A percentile compares a stretch with the other conserved stretches of the same genome.
phyloP scores from a whole-genome alignment of 495 filamentous ascomycete genomes.

The Thermochaetoides thermophila region DNA sequence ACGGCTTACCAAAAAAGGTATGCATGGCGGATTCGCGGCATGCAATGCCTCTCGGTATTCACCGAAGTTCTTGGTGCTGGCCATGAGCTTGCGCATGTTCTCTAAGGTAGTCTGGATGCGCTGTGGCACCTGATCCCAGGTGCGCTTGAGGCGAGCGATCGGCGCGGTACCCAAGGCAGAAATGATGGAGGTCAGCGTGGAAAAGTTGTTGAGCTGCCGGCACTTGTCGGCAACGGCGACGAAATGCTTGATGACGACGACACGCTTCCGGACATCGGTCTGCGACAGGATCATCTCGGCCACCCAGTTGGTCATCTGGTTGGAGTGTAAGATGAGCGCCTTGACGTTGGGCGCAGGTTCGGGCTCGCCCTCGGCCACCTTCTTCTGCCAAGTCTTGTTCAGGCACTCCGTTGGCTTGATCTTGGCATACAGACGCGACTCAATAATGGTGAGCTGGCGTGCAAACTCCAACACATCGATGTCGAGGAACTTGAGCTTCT shows the following conservation, averaged over 20 bases:
- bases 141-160: slow-evolving; percentile 82
- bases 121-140: slow-evolving; percentile 85
- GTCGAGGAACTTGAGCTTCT: slow-evolving; percentile 96
- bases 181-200: slow-evolving; percentile 95
- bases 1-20: slow-evolving; percentile 78
- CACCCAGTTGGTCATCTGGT: slow-evolving; percentile 98
- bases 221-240: slow-evolving; percentile 97
- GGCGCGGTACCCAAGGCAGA: slow-evolving; percentile 88
- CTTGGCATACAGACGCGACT: slow-evolving; percentile 86
- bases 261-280: slow-evolving; percentile 82
- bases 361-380: slow-evolving; percentile 61
- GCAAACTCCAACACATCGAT: slow-evolving; percentile 94
- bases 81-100: slow-evolving; percentile 87
- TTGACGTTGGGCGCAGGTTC: slow-evolving; percentile 93
- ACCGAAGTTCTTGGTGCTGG: slow-evolving; percentile 94
- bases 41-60: slow-evolving; percentile 91
- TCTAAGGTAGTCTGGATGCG: slow-evolving; percentile 69
- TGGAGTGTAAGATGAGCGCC: slow-evolving; percentile 89
- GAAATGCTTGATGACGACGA: slow-evolving; percentile 97
- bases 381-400: slow-evolving; percentile 98
- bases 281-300: slow-evolving; percentile 99
- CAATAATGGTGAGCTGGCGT: slow-evolving; percentile 90
- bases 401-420: slow-evolving; percentile 90
- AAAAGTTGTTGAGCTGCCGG: slow-evolving; percentile 86
- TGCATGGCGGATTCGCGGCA: slow-evolving; percentile 87